Conservation (phyloP, 1,139 yeast genomes). For the Yamadazyma sp. region DNA sequence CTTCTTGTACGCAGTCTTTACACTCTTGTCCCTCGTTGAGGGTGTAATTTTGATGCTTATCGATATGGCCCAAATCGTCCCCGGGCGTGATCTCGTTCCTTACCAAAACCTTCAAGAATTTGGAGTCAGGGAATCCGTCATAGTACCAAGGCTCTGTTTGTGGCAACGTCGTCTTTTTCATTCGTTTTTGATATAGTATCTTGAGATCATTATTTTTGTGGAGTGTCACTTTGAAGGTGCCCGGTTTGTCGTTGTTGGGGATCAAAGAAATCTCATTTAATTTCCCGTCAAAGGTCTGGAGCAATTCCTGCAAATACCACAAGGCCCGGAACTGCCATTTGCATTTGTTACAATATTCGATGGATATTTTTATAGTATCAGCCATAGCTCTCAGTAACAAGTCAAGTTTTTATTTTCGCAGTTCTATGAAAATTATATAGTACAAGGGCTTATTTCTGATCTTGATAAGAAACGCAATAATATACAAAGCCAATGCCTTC, state of each 20-base stretch:
- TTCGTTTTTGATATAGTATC: slow-evolving; percentile 37
- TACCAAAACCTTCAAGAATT: slow-evolving; percentile 38
- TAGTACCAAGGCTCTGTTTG: slow-evolving; percentile 34
- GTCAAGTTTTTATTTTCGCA: slow-evolving; percentile 1
- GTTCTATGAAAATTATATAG: slow-evolving; percentile 4
- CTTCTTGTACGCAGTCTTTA: slow-evolving; percentile 7
- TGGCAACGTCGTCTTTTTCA: slow-evolving; percentile 27
- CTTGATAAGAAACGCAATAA: slow-evolving; percentile 2
- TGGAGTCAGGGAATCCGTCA: slow-evolving; percentile 51
- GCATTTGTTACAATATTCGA: slow-evolving; percentile 45
- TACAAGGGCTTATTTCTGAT: not conserved
- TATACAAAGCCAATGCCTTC: not conserved
- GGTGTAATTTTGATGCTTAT: slow-evolving; percentile 15
- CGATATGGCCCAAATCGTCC: slow-evolving; percentile 38
- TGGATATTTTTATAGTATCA: slow-evolving; percentile 15
- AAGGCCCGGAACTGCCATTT: slow-evolving; percentile 51
- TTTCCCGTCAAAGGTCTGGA: slow-evolving; percentile 43
- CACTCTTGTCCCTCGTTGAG: slow-evolving; percentile 7
- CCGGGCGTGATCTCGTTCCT: slow-evolving; percentile 31
- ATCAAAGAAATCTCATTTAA: slow-evolving; percentile 40
- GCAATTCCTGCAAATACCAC: slow-evolving; percentile 46
- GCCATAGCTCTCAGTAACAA: not conserved
- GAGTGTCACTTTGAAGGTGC: slow-evolving; percentile 34
- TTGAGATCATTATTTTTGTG: slow-evolving; percentile 13
- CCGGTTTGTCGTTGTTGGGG: slow-evolving; percentile 41